A percentile compares a stretch with the other conserved stretches of the same genome.
Conservation (phyloP, 306 rosid genomes). For the Abrus pulchellus region DNA sequence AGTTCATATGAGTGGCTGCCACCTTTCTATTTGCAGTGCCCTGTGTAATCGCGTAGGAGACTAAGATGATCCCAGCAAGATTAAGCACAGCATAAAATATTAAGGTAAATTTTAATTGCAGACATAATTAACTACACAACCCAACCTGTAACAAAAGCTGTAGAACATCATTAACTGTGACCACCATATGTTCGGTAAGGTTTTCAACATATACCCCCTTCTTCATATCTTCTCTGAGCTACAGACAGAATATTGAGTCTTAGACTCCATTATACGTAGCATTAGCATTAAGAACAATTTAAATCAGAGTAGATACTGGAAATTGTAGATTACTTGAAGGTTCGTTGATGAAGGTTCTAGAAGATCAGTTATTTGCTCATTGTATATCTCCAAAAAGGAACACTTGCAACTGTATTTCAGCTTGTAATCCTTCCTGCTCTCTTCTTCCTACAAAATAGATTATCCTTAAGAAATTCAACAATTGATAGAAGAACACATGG, state of each 20-base stretch:
- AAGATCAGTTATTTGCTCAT: constrained; percentile 96
- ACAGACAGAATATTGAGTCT: constrained; percentile 46
- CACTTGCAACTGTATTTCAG: constrained; percentile 92
- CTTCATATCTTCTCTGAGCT: constrained; percentile 98
- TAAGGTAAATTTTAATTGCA: constrained; percentile 18
- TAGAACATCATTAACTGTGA: constrained; percentile 80
- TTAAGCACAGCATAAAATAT: constrained; percentile 41
- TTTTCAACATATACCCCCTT: constrained; percentile 95
- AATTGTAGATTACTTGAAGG: constrained; percentile 75
- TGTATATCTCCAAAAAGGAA: constrained; percentile 94
- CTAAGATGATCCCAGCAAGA: constrained; percentile 39
- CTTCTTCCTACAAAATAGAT: constrained; percentile 75
- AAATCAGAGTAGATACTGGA: constrained; percentile 41
- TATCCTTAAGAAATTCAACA: constrained; percentile 40
- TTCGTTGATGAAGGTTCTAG: constrained; percentile 91
- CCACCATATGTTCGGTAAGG: constrained; percentile 80
- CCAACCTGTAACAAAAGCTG: constrained; percentile 86
- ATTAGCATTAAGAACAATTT: constrained; percentile 30
- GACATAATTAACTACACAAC: constrained; percentile 28
- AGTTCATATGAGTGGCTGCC: constrained; percentile 93
- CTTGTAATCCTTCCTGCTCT: constrained; percentile 68
- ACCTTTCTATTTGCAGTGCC: constrained; percentile 95
- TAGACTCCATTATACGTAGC: constrained; percentile 7
- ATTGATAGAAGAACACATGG: constrained; percentile 16
- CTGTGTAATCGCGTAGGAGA: constrained; percentile 57